A percentile compares a stretch with the other conserved stretches of the same genome.
These are phyloP conservation scores for Cladophialophora yegresii DNA, from an alignment of 2,329 filamentous ascomycete genomes.

Conservation along the genomic window DNA sequence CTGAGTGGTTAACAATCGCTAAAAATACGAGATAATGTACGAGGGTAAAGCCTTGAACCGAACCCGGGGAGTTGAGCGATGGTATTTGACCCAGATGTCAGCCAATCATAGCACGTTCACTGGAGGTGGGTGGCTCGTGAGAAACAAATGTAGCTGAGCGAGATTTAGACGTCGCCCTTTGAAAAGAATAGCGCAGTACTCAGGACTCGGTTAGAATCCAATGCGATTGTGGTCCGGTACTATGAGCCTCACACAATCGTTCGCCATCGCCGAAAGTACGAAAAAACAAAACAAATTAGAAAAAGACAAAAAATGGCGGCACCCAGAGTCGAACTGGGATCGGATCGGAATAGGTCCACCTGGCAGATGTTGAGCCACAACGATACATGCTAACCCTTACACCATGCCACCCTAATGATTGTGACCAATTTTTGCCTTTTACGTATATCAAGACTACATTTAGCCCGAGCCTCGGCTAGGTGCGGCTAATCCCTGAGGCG, in stretches of 20 bases:
- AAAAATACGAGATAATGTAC: background rate
- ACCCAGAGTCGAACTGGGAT: conserved; percentile 24
- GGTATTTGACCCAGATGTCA: background rate
- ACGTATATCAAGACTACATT: background rate
- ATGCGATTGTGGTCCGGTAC: background rate
- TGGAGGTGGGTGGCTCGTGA: background rate
- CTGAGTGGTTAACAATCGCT: background rate
- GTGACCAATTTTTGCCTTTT: background rate
- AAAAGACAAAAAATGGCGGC: conserved; percentile 3
- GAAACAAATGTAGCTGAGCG: background rate
- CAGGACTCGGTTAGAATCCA: background rate
- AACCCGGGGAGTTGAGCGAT: background rate
- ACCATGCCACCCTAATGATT: conserved; percentile 6
- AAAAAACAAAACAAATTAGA: background rate
- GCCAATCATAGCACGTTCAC: background rate
- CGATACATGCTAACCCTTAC: conserved; percentile 26
- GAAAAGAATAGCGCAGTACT: background rate
- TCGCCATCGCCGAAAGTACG: background rate
- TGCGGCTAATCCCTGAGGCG: no score
- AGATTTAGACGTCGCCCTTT: background rate
- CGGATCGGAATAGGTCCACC: conserved; percentile 17
- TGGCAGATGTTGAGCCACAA: conserved; percentile 14
- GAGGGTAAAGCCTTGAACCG: background rate
- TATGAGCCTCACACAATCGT: background rate
- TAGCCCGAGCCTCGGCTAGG: background rate